Base-by-base conservation (phyloP, 1,284 basidiomycete species). In the Waitea zeae region DNA sequence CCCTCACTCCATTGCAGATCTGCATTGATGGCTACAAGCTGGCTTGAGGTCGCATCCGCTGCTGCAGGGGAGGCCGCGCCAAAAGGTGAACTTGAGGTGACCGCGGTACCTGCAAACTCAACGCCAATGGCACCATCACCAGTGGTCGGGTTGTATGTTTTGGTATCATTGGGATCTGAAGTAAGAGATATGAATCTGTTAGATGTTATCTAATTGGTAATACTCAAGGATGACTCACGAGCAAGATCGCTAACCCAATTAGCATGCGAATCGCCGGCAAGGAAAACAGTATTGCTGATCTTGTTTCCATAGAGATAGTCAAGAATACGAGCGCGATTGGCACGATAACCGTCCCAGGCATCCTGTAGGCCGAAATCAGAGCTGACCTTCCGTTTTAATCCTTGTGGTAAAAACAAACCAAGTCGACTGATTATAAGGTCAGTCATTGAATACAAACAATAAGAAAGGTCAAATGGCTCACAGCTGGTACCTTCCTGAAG, bases 1-100 rank as follows among this genome's bases (percentile, higher is more conserved):
- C 67, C 72, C 46, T 78, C 74, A 39, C 69, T 72, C 67, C 67
- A 77, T 46, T 74, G 70, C 31, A 77, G 48, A 42, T 70, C 64
- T 2, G 57, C 42, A 49, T 73, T 74, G 9, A 7, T 17, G 11
- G 45, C 48, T 9, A 72, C 62, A 22, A 67, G 49, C 13, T 43
- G 35, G 11, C 48, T 44, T 6, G 64, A 67, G 17, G 61, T 51
- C 9, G 44, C 46, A 40, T 71, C 59, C 13, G 62, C 60, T 11
- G 44, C 46, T 12, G 46, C 52, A n/a, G 61, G 61, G 2, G 46
- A 39, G 29, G 50, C 54, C 5, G 55, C 37, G 6, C 70, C 69
- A 47, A 73, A 70, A 1, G 63, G 45, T 6, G 67, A 67, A 2
- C 51, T 47, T 1, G 69, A 71, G 0, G 69, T 66, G 11, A 77